Evolutionary conservation across 495 filamentous ascomycete genomes (phyloP), one percentile per base, ranked within the genome.

Genomic region (Friedmanniomyces endolithicus): DNA sequence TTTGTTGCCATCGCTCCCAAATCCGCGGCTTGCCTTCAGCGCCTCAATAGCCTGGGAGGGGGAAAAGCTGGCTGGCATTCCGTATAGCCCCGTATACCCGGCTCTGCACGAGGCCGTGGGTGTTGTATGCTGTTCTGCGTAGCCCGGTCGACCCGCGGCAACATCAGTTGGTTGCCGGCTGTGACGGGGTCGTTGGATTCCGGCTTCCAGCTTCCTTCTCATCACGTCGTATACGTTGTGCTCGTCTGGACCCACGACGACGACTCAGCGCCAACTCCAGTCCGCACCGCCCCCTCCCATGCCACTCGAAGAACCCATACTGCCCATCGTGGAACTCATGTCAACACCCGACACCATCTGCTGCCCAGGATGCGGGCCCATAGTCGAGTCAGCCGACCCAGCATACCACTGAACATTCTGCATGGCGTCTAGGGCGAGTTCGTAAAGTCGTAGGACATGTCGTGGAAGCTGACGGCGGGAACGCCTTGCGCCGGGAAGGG

Each of bases 401-500:
- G 1, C 23, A 19, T 6, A 35, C 51, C 35, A 45, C 45, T 44
- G 40, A 6, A 52, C 17, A 41, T 29, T 29, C 24, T 24, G 20
- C 4, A 37, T 29, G 16, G 20, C 27, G 16, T 53, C 50, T 25
- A 50, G 4, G 31, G 24, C 12, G 47, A 20, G 6, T 6, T 12
- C 11, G 51, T 31, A 50, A 61, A 53, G 34, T 52, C 50, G 12
- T 40, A n/a, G 0, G 35, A 20, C n/a, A 57, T 40, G 11, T 35
- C 22, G 17, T 35, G 45, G 23, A 48, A 19, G 17, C 17, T 8
- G 22, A 31, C 8, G 1, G 41, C 48, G 6, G 67, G 65, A 0
- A 63, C 55, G 40, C 59, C 60, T 41, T 67, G 57, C 6, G 50
- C 59, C 11, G 56, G 59, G 20, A 69, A 61, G 1, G 65, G 63